Evolutionary conservation across 2,329 filamentous ascomycete genomes (phyloP).

Genomic region (Alternaria gaisen): DNA sequence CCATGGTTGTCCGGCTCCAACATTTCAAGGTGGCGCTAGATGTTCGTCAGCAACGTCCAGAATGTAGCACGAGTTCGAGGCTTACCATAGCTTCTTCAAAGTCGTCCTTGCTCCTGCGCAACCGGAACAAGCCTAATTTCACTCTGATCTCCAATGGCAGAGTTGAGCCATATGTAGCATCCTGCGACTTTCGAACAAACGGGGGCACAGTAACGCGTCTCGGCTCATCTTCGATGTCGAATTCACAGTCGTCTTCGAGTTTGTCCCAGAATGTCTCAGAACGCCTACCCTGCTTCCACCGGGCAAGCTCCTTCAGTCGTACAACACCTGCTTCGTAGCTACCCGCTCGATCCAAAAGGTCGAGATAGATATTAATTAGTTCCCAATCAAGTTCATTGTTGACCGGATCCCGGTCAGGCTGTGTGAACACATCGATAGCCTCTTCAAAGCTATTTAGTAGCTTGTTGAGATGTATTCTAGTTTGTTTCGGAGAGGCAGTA

Average conservation of each 20-base stretch:
- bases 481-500: slow-evolving; percentile 59
- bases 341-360: slow-evolving; percentile 74
- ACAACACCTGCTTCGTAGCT: slow-evolving; percentile 72
- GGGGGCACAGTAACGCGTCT: slow-evolving; percentile 69
- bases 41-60: slow-evolving; percentile 37
- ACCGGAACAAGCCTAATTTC: slow-evolving; percentile 83
- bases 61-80: slow-evolving; percentile 61
- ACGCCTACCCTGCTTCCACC: slow-evolving; percentile 83
- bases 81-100: slow-evolving; percentile 77
- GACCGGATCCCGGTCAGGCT: slow-evolving; percentile 52
- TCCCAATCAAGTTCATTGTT: slow-evolving; percentile 72
- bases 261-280: slow-evolving; percentile 81
- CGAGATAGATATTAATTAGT: slow-evolving; percentile 84
- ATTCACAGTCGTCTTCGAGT: slow-evolving; percentile 83
- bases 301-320: slow-evolving; percentile 74
- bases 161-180: slow-evolving; percentile 72
- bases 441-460: slow-evolving; percentile 62
- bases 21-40: slow-evolving; percentile 62
- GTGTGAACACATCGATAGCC: slow-evolving; percentile 60
- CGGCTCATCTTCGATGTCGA: slow-evolving; percentile 76
- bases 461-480: slow-evolving; percentile 57
- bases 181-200: slow-evolving; percentile 66
- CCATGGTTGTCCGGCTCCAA: slow-evolving; percentile 70
- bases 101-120: slow-evolving; percentile 70
- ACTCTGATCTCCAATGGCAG: slow-evolving; percentile 84